phyloP scores from a whole-genome alignment of 2,329 filamentous ascomycete species.

The Beauveria asiatica region DNA sequence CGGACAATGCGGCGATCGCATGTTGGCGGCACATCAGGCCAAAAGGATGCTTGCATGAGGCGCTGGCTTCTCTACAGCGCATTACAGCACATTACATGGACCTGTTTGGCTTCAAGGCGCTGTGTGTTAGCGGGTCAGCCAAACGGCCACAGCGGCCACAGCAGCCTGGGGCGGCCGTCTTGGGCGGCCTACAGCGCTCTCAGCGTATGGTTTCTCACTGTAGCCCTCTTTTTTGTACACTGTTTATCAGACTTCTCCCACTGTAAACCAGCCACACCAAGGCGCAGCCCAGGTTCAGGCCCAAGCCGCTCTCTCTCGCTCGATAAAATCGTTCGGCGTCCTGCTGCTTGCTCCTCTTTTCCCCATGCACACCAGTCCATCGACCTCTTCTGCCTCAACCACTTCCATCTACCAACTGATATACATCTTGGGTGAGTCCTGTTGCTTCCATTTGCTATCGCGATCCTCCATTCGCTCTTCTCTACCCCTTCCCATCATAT shows the following conservation, averaged over 20 bases:
- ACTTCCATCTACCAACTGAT: slow-evolving; percentile 13
- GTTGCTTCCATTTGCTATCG: slow-evolving; percentile 25
- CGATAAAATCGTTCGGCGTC: slow-evolving; percentile 19
- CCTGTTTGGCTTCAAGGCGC: not conserved
- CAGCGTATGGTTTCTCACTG: not conserved
- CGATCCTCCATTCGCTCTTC: slow-evolving; percentile 25
- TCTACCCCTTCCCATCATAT: slow-evolving; percentile 14
- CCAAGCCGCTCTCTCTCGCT: not conserved
- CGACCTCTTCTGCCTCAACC: slow-evolving; percentile 9
- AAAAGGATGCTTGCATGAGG: not conserved
- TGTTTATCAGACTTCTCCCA: not conserved
- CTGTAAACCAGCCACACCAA: not conserved
- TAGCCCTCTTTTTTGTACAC: not conserved
- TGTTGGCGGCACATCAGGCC: too few species aligned
- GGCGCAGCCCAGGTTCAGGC: not conserved
- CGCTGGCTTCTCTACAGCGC: not conserved
- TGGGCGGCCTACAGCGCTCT: not conserved
- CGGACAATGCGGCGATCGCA: not conserved
- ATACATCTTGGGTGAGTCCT: slow-evolving; percentile 30
- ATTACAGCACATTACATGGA: not conserved
- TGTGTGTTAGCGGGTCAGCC: not conserved
- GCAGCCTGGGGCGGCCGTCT: not conserved
- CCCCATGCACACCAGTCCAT: slow-evolving; percentile 17
- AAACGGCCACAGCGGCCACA: too few species aligned
- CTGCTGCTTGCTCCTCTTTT: slow-evolving; percentile 17